Base-by-base conservation (phyloP, 306 rosid genomes). In the Cicer bijugum region DNA sequence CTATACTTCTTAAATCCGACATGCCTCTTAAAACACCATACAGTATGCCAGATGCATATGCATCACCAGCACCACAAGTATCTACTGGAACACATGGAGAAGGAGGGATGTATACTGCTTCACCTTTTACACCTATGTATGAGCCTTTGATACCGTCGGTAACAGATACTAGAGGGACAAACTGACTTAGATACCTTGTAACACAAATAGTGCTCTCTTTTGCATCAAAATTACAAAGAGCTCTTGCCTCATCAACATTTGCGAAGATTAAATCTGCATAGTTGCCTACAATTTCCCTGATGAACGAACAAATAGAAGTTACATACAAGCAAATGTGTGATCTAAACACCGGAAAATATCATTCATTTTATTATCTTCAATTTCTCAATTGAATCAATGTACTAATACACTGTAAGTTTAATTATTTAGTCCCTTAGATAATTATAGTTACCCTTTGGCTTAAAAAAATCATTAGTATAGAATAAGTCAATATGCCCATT, bases 51-150 rank as follows among this genome's bases (percentile, higher is more conserved):
- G 92, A 89, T 2, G 98, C 97, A 75, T 91, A 94, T 8, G 97
- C 98, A 87, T 94, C 98, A 12, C 98, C 98, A 0, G 98, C 98
- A 59, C 98, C 98, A 75, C 97, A 91, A 28, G 97, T 94, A 86
- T 94, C 98, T 38, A 87, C 83, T 1, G 98, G 95, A 68, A 88
- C 84, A 23, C 98, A 94, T 1, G 94, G 91, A 74, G 89, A 85
- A 17, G 98, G 96, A 55, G 96, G 96, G 71, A 94, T 88, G 74
- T 91, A 91, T 45, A 94, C 76, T 23, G 96, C 92, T 82, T 87
- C 95, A 69, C 98, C 98, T 72, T 91, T 91, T 28, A 89, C 82
- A 12, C 98, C 97, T 43, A 94, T 80, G 86, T 86, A 91, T 0
- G 98, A 94, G 12, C 98, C 98, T 79, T 78, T 68, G 1, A 79